Conservation (phyloP, 306 rosid genomes). For the Cercis canadensis region DNA sequence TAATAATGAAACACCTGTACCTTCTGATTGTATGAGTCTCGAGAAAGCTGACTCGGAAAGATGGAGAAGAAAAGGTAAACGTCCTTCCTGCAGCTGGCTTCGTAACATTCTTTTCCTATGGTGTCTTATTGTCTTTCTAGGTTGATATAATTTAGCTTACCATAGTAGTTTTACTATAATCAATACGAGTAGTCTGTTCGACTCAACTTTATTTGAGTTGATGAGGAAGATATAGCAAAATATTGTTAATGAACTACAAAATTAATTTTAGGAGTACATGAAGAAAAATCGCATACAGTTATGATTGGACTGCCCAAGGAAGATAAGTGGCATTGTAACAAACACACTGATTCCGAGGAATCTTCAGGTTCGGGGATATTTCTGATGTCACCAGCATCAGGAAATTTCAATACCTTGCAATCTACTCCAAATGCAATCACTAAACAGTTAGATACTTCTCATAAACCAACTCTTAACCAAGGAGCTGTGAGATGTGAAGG, state of each 20-base stretch:
- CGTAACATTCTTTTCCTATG: conserved; percentile 1
- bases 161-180: conserved; percentile 8
- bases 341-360: conserved; percentile 19
- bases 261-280: background rate
- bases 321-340: conserved; percentile 12
- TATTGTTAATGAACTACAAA: conserved; percentile 12
- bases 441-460: conserved; percentile 21
- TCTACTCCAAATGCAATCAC: conserved; percentile 33
- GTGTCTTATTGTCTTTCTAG: conserved; percentile 19
- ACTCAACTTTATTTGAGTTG: conserved; percentile 32
- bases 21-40: conserved; percentile 38
- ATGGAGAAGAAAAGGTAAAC: conserved; percentile 28
- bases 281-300: conserved; percentile 20
- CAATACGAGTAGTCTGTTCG: background rate
- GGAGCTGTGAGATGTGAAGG: conserved; percentile 25
- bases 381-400: conserved; percentile 27
- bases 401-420: conserved; percentile 10
- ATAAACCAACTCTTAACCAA: conserved; percentile 13
- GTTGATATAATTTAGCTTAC: background rate
- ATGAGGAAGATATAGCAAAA: conserved; percentile 8
- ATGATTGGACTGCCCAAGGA: background rate
- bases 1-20: conserved; percentile 34
- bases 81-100: background rate
- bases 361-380: conserved; percentile 2
- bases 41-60: conserved; percentile 30